Conservation (phyloP, 441 rosid species). For the Erodium trifolium region DNA sequence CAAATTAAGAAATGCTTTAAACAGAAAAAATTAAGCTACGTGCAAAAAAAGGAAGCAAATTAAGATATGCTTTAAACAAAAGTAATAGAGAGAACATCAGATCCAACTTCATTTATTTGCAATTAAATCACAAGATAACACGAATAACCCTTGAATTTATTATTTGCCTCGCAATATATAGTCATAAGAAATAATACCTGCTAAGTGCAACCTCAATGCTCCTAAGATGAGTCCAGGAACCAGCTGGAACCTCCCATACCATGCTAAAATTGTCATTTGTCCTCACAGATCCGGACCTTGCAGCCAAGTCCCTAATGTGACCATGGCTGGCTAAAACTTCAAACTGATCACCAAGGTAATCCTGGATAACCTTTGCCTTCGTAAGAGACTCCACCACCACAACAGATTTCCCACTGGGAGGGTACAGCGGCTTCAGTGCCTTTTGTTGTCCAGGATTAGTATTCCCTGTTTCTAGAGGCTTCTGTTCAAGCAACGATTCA, state of each 20-base stretch:
- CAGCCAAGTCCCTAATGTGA: conserved; percentile 92
- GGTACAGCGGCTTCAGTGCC: conserved; percentile 51
- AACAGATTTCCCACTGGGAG: conserved; percentile 76
- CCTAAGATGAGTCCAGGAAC: conserved; percentile 97
- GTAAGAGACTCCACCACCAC: conserved; percentile 88
- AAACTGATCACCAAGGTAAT: conserved; percentile 77
- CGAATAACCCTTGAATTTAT: not conserved
- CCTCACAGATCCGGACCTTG: conserved; percentile 95
- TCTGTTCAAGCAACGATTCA: conserved; percentile 29
- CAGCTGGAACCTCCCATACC: conserved; percentile 98
- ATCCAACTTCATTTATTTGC: not conserved
- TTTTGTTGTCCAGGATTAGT: conserved; percentile 34
- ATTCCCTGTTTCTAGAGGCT: conserved; percentile 30
- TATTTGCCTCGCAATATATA: conserved; percentile 7
- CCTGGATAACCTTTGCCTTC: conserved; percentile 89
- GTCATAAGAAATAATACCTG: conserved; percentile 41
- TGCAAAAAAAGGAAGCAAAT: conserved; percentile 33
- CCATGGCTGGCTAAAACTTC: conserved; percentile 96
- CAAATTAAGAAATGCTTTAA: conserved; percentile 25
- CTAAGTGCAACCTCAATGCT: conserved; percentile 80
- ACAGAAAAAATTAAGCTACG: conserved; percentile 14
- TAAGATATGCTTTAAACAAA: conserved; percentile 23
- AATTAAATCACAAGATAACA: not conserved
- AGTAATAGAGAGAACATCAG: conserved; percentile 8
- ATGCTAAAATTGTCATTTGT: conserved; percentile 95